Evolutionary conservation across 768 basidiomycete genomes (phyloP).

Genomic region (Tylopilus plumbeoviolaceoides): DNA sequence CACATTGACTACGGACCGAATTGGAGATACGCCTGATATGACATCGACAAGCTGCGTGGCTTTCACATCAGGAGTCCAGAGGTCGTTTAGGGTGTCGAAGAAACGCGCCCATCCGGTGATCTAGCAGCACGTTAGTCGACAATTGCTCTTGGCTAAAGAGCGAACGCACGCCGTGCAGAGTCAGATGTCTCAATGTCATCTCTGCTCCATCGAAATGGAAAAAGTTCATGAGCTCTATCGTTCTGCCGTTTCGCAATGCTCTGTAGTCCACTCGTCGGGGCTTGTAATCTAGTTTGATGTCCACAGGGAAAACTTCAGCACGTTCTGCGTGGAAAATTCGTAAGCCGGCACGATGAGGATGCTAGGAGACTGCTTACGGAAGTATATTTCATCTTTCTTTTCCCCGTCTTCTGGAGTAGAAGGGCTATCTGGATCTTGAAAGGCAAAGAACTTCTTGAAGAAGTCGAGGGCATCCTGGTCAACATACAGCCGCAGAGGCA

Average conservation of each 20-base stretch:
- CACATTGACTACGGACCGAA: constrained; percentile 95
- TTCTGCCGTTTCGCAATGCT: constrained; percentile 84
- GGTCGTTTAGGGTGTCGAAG: constrained; percentile 89
- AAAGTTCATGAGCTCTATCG: constrained; percentile 99
- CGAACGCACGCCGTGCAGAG: constrained; percentile 76
- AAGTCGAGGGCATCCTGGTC: constrained; percentile 99
- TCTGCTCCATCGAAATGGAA: constrained; percentile 99
- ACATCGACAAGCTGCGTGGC: constrained; percentile 97
- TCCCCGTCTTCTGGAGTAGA: constrained; percentile 30
- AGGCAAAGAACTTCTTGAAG: constrained; percentile 93
- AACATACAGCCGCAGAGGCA: constrained; percentile 88
- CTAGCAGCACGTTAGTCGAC: constrained; percentile 40
- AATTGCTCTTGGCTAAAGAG: background rate
- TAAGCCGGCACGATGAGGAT: constrained; percentile 5
- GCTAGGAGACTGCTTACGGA: constrained; percentile 49
- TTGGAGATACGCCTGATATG: constrained; percentile 93
- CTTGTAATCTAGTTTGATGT: constrained; percentile 96
- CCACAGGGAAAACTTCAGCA: constrained; percentile 92
- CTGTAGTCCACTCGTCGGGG: constrained; percentile 94
- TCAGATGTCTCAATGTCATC: constrained; percentile 94
- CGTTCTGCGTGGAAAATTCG: constrained; percentile 52
- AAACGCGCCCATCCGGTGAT: constrained; percentile 89
- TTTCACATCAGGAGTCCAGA: constrained; percentile 99
- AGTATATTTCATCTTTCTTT: constrained; percentile 53
- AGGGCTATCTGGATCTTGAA: constrained; percentile 57